Evolutionary conservation across 2,329 filamentous ascomycete genomes (phyloP).

Genomic region (Incumbomyces lentus): DNA sequence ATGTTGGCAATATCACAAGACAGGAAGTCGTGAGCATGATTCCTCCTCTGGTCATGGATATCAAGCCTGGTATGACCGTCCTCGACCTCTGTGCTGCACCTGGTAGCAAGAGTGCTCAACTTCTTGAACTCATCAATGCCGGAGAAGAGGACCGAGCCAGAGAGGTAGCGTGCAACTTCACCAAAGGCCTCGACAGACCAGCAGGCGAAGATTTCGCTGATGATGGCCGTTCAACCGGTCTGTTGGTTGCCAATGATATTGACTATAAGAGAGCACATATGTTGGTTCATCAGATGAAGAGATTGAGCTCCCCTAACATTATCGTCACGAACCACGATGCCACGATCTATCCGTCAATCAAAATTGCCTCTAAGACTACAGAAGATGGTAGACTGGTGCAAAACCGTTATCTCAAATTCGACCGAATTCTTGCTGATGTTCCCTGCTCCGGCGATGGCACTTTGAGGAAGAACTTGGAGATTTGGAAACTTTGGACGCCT

Average conservation of each 20-base stretch:
- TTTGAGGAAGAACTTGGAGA: constrained; percentile 77
- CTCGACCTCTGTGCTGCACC: constrained; percentile 94
- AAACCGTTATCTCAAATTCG: constrained; percentile 81
- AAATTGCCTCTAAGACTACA: constrained; percentile 53
- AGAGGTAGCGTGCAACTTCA: constrained; percentile 56
- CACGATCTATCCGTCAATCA: constrained; percentile 86
- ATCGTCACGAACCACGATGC: constrained; percentile 98
- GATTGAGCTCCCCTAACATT: constrained; percentile 88
- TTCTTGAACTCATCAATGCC: constrained; percentile 85
- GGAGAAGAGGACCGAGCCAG: constrained; percentile 82
- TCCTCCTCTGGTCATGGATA: constrained; percentile 82
- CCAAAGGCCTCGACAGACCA: constrained; percentile 49
- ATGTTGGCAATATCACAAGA: constrained; percentile 91
- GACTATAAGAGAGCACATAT: constrained; percentile 97
- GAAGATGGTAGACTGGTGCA: constrained; percentile 43
- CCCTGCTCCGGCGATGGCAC: constrained; percentile 96
- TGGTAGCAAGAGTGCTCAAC: constrained; percentile 90
- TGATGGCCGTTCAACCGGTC: constrained; percentile 76
- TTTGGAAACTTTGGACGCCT: constrained; percentile 93
- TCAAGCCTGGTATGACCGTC: constrained; percentile 83
- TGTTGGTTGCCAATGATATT: constrained; percentile 89
- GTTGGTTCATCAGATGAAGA: constrained; percentile 95
- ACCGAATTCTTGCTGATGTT: constrained; percentile 90
- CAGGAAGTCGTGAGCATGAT: constrained; percentile 99
- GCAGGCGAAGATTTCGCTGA: constrained; percentile 51